Evolutionary conservation across 148 eudicot species (phyloP).

Genomic region (Rhododendron simsii): DNA sequence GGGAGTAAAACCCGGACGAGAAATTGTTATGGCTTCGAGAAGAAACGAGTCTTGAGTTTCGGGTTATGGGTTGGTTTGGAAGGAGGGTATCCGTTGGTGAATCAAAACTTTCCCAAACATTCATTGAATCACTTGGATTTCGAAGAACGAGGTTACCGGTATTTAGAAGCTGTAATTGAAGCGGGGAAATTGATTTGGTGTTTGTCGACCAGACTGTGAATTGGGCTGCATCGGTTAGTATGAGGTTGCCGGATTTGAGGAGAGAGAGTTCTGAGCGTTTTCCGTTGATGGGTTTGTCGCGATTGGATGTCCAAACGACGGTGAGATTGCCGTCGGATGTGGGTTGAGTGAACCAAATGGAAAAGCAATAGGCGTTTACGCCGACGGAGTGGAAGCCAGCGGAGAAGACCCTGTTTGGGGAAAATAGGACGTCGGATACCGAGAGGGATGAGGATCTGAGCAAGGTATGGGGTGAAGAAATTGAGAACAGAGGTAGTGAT

Average conservation of each 20-base stretch:
- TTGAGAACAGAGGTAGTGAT: background rate
- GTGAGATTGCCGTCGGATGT: slow-evolving; percentile 3
- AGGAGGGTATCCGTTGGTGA: slow-evolving; percentile 45
- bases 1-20: slow-evolving; percentile 43
- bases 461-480: background rate
- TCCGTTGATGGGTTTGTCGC: slow-evolving; percentile 43
- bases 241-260: slow-evolving; percentile 27
- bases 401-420: slow-evolving; percentile 21
- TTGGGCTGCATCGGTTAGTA: slow-evolving; percentile 22
- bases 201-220: slow-evolving; percentile 18
- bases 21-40: slow-evolving; percentile 22
- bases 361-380: slow-evolving; percentile 28
- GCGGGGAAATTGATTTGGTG: background rate
- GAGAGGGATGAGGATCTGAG: slow-evolving; percentile 23
- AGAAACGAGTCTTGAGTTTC: slow-evolving; percentile 22
- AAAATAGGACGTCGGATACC: slow-evolving; percentile 22
- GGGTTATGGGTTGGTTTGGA: slow-evolving; percentile 31
- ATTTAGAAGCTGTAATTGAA: slow-evolving; percentile 11
- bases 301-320: slow-evolving; percentile 45
- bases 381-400: slow-evolving; percentile 36
- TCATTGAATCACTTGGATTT: too few species aligned
- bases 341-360: slow-evolving; percentile 22
- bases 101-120: slow-evolving; percentile 48
- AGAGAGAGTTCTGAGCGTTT: slow-evolving; percentile 28
- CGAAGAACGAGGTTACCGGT: slow-evolving; percentile 28